phyloP scores from a whole-genome alignment of 1,284 basidiomycete species.

The Papiliotrema fonsecae region DNA sequence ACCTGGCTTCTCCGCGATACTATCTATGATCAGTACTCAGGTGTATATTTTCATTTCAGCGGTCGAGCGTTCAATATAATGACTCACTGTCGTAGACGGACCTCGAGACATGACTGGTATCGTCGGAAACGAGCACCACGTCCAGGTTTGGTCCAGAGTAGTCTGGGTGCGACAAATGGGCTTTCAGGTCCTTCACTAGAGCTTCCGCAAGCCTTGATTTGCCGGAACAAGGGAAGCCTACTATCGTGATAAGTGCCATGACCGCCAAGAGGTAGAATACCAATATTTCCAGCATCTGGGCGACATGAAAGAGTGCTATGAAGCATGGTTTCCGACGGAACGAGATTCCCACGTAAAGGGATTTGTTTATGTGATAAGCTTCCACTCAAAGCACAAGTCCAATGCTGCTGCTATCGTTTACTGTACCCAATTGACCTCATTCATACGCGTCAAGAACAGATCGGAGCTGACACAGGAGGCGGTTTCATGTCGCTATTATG shows the following conservation, averaged over 20 bases:
- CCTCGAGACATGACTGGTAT: conserved; percentile 61
- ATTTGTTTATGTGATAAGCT: too few relatives aligned
- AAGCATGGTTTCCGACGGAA: too few relatives aligned
- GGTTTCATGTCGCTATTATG: too few relatives aligned
- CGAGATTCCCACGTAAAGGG: too few relatives aligned
- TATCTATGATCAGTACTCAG: conserved; percentile 59
- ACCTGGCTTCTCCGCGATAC: conserved; percentile 79
- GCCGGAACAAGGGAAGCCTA: conserved; percentile 85
- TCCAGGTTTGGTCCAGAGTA: conserved; percentile 57
- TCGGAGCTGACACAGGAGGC: too few relatives aligned
- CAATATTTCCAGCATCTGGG: too few relatives aligned
- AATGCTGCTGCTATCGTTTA: too few relatives aligned
- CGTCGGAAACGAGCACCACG: conserved; percentile 73
- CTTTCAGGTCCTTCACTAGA: conserved; percentile 60
- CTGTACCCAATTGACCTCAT: too few relatives aligned
- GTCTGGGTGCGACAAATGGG: conserved; percentile 52
- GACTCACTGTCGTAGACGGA: conserved; percentile 68
- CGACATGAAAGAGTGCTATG: too few relatives aligned
- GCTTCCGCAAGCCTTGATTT: conserved; percentile 71
- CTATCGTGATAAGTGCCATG: conserved; percentile 91
- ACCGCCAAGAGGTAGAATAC: too few relatives aligned
- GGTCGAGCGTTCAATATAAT: not conserved
- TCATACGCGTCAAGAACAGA: too few relatives aligned
- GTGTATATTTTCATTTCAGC: not conserved
- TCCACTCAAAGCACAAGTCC: too few relatives aligned